Evolutionary conservation across 768 basidiomycete species (phyloP), one percentile per base, ranked within the genome.

Genomic region (Leccinum variicolor): DNA sequence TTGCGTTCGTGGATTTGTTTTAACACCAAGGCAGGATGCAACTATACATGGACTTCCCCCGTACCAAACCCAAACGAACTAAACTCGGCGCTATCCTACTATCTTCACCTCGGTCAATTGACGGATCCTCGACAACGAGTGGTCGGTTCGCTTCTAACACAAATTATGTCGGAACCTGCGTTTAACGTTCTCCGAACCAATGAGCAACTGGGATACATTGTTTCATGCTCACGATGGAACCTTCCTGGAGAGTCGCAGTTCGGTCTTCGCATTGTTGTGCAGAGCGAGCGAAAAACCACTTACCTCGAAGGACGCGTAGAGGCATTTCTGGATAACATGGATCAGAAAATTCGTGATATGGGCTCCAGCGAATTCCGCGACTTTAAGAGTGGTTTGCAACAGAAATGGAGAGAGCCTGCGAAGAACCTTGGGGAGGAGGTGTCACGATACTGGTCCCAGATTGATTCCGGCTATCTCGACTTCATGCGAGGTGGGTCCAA

Each of bases 191-290:
- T 99, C 29, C 87, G 97, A 28, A 98, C 95, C 4, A 87, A 92
- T 69, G 93, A 98, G 68, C 97, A 99, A 72, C 80, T 99, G 1
- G 97, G 97, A 6, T 99, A 99, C 70, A 80, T 97, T 45, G 95
- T 97, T 34, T 82, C 79, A 9, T 86, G 83, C 61, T 76, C 77
- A 1, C 68, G 74, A 29, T 85, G 82, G 82, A 69, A 76, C 10
- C 71, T 89, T 45, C 68, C 80, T 43, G 88, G 90, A n/a, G 77
- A 82, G 3, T 85, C 83, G 47, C 83, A 89, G 59, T 80, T 83
- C 60, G 94, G 94, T 7, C 74, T 94, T 59, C 84, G 91, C 45
- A 82, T 98, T 53, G 76, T 94, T 7, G 81, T 98, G 29, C 97
- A 99, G 75, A 92, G 90, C 68, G 94, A 98, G 74, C 86, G 86